Base-by-base conservation (phyloP, 352 stramenopile genomes). In the Pythium folliculosum region DNA sequence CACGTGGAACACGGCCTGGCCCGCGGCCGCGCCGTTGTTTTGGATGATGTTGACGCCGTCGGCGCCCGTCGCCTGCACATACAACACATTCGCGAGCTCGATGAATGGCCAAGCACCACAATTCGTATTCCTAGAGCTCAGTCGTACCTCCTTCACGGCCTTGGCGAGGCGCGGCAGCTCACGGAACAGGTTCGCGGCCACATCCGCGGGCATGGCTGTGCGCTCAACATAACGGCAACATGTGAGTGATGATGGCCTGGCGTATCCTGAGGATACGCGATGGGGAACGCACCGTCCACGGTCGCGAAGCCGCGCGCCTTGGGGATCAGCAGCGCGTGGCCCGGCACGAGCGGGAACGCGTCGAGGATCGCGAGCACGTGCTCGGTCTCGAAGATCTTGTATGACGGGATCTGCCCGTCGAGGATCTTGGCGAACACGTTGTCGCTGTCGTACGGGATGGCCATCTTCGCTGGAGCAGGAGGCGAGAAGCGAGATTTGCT, bases 371-470 rank as follows among this genome's bases (percentile, higher is more conserved):
- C 88, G 23, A 94, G 71, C 68, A 91, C 82, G 63, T 93, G 84
- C 63, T 93, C 84, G 35, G 86, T 94, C 78, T 95, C 88, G 56
- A 94, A 95, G 62, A 95, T 77, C 77, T 94, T 95, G 78, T 77
- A 93, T 43, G 64, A 80, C 55, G 84, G 85, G 69, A 95, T 87
- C 43, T 75, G 69, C 45, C 84, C 85, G 48, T 88, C 78, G 55
- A 95, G 77, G 75, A 95, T 92, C 81, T 95, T 92, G 27, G 76
- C 72, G 62, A 95, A 95, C 27, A 95, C 59, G 69, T 90, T 94
- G 57, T 90, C 76, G 27, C 56, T 76, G 73, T 95, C 83, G 76
- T 92, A 93, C 37, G 79, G 69, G 47, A 78, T 77, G 14, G 67
- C 12, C n/a, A 66, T 73, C 21, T 8, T 59, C 48, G 47, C 53